Conservation (phyloP, 2,329 filamentous ascomycete species). For the Pleomassaria siparia region DNA sequence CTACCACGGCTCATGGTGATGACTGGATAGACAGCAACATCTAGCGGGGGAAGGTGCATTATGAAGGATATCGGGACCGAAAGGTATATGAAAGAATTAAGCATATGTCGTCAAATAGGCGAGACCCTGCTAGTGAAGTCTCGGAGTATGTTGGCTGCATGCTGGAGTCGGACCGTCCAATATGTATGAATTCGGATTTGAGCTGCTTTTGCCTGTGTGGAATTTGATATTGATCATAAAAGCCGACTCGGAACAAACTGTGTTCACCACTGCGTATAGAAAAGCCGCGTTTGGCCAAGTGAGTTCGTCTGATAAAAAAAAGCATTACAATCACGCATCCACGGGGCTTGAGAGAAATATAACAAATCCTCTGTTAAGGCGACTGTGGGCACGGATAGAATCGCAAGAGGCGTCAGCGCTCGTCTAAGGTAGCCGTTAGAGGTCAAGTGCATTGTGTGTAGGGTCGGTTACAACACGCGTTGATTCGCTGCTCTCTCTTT, state of each 20-base stretch:
- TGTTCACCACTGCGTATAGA: slow-evolving; percentile 14
- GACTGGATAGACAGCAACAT: slow-evolving; percentile 34
- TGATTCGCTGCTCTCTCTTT: slow-evolving; percentile 29
- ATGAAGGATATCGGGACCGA: slow-evolving; percentile 19
- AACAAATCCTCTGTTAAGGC: slow-evolving; percentile 15
- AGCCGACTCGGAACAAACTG: slow-evolving; percentile 1
- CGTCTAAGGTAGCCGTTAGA: slow-evolving; percentile 31
- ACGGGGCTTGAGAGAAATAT: slow-evolving; percentile 17
- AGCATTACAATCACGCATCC: slow-evolving; percentile 18
- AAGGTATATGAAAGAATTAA: slow-evolving; percentile 10
- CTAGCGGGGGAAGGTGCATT: slow-evolving; percentile 42
- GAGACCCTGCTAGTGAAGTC: slow-evolving; percentile 2
- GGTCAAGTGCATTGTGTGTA: slow-evolving; percentile 22
- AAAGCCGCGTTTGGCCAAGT: slow-evolving; percentile 19
- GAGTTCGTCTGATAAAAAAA: slow-evolving; percentile 15
- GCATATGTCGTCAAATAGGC: not conserved
- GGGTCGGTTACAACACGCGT: slow-evolving; percentile 20
- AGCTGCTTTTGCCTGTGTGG: not conserved
- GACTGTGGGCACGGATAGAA: slow-evolving; percentile 13
- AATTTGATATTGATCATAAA: slow-evolving; percentile 2
- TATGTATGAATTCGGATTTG: slow-evolving; percentile 9
- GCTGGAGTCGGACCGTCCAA: slow-evolving; percentile 4
- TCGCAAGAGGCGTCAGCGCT: slow-evolving; percentile 31
- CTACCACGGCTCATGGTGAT: slow-evolving; percentile 39
- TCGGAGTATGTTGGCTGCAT: slow-evolving; percentile 3